Conservation (phyloP, 2,329 filamentous ascomycete species). For the Aspergillus tubingensis region DNA sequence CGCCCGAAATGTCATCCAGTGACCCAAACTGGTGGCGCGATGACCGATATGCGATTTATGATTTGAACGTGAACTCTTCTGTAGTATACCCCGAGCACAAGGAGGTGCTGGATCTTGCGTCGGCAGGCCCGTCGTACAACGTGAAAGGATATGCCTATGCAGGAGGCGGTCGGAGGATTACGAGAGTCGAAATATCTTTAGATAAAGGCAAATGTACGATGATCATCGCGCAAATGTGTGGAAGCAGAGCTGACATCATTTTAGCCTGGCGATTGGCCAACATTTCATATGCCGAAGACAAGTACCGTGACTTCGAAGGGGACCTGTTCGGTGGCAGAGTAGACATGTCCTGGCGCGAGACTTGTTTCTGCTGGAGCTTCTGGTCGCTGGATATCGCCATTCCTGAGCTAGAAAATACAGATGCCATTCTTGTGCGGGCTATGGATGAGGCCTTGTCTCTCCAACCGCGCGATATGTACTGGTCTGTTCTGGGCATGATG, state of each 20-base stretch:
- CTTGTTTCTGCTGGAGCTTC: conserved; percentile 88
- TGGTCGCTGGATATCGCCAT: conserved; percentile 74
- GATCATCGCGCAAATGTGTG: background rate
- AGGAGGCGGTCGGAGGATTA: conserved; percentile 81
- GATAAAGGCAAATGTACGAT: conserved; percentile 69
- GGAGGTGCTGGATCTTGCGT: conserved; percentile 60
- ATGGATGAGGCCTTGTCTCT: conserved; percentile 90
- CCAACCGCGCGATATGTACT: conserved; percentile 92
- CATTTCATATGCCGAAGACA: conserved; percentile 81
- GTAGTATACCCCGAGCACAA: conserved; percentile 78
- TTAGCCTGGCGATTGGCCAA: conserved; percentile 71
- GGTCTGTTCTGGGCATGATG: conserved; percentile 96
- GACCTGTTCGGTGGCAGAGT: conserved; percentile 72
- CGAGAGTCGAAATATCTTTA: conserved; percentile 77
- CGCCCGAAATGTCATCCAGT: conserved; percentile 75
- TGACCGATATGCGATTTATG: conserved; percentile 89
- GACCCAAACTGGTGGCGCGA: conserved; percentile 80
- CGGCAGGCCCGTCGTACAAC: conserved; percentile 59
- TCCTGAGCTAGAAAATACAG: conserved; percentile 61
- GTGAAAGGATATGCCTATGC: conserved; percentile 83
- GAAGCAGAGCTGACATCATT: conserved; percentile 12
- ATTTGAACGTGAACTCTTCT: conserved; percentile 83
- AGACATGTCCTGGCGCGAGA: conserved; percentile 80
- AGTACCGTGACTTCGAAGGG: conserved; percentile 68
- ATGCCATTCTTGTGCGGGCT: conserved; percentile 76